Percentiles rank a stretch among this genome's conserved stretches.
Conservation (phyloP, 2,329 filamentous ascomycete species). For the Metarhizium brunneum region DNA sequence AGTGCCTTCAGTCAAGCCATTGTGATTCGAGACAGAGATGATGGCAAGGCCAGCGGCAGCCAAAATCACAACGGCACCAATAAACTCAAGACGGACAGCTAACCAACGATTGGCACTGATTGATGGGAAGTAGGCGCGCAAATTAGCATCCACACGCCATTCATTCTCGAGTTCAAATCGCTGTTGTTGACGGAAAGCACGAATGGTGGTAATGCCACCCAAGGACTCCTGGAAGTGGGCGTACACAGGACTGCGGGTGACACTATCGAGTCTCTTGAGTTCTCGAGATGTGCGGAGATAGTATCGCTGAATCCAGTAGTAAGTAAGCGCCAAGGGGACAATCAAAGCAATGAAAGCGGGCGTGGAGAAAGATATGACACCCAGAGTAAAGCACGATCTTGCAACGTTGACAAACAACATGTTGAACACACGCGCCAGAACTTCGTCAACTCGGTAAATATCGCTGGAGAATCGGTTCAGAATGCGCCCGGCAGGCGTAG, state of each 20-base stretch:
- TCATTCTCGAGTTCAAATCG: constrained; percentile 91
- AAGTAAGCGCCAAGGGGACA: constrained; percentile 69
- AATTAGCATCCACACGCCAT: constrained; percentile 91
- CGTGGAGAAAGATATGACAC: constrained; percentile 72
- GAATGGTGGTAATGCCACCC: constrained; percentile 87
- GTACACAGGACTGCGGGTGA: constrained; percentile 92
- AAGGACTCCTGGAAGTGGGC: constrained; percentile 98
- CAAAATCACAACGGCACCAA: constrained; percentile 89
- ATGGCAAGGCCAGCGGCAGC: constrained; percentile 75
- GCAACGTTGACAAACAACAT: constrained; percentile 80
- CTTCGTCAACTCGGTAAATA: constrained; percentile 79
- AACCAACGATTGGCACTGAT: constrained; percentile 94
- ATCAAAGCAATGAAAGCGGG: constrained; percentile 76
- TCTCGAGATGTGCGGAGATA: constrained; percentile 94
- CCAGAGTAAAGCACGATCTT: constrained; percentile 72
- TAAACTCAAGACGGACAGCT: constrained; percentile 87
- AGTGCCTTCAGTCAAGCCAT: constrained; percentile 56
- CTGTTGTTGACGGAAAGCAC: constrained; percentile 82
- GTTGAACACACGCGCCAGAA: constrained; percentile 93
- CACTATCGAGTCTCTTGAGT: constrained; percentile 89
- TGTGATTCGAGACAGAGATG: constrained; percentile 64
- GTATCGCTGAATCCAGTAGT: constrained; percentile 92
- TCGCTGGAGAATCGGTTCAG: constrained; percentile 90
- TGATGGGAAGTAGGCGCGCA: constrained; percentile 90
- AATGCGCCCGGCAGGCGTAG: constrained; percentile 91